phyloP scores from a whole-genome alignment of 306 rosid genomes.

The Cercis canadensis region DNA sequence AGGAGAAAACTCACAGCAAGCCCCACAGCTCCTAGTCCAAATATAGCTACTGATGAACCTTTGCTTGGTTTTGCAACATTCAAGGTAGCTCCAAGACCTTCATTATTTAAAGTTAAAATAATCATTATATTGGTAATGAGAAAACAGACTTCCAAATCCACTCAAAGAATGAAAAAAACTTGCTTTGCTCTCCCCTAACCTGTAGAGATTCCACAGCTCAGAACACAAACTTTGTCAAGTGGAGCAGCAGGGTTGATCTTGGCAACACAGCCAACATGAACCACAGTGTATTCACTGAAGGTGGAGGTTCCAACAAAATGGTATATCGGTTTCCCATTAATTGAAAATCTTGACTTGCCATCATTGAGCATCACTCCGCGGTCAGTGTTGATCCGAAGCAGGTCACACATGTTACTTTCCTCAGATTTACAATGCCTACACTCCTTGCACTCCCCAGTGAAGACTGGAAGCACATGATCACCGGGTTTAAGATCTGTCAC shows the following conservation, averaged over 20 bases:
- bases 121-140: too few species aligned
- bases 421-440: background rate
- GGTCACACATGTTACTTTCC: background rate
- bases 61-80: constrained; percentile 72
- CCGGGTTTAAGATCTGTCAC: background rate
- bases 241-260: constrained; percentile 87
- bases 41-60: constrained; percentile 59
- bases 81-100: constrained; percentile 57
- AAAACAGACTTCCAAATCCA: too few species aligned
- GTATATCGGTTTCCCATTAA: constrained; percentile 81
- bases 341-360: constrained; percentile 65
- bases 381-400: constrained; percentile 27
- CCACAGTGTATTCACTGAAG: constrained; percentile 92
- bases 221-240: constrained; percentile 87
- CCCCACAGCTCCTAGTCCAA: constrained; percentile 79
- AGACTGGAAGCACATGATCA: background rate
- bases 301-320: constrained; percentile 98
- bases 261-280: constrained; percentile 94
- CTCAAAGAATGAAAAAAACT: background rate
- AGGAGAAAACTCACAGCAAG: constrained; percentile 56
- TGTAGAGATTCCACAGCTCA: constrained; percentile 84
- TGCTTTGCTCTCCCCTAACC: background rate
- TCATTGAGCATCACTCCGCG: too few species aligned
- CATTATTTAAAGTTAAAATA: too few species aligned
- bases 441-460: background rate